phyloP scores from a whole-genome alignment of 2,329 filamentous ascomycete genomes.

The Colletotrichum agaves region DNA sequence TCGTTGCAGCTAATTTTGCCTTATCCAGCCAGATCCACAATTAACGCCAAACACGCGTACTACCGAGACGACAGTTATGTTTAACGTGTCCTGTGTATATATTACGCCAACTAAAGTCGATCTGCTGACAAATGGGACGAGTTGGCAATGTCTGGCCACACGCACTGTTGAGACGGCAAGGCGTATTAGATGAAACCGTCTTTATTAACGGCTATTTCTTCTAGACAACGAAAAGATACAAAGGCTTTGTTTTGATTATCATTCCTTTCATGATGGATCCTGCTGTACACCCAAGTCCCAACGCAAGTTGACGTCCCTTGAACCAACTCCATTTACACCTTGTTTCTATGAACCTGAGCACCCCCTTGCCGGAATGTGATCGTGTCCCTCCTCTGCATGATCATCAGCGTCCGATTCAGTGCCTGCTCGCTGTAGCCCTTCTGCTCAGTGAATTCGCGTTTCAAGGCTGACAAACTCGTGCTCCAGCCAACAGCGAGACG shows the following conservation, averaged over 20 bases:
- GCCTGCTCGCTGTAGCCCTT: conserved; percentile 90
- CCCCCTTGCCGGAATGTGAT: conserved; percentile 84
- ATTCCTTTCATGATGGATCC: conserved; percentile 33
- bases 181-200: too few relatives aligned
- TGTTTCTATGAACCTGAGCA: conserved; percentile 78
- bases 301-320: background rate
- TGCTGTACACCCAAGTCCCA: conserved; percentile 7
- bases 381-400: conserved; percentile 88
- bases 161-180: too few relatives aligned
- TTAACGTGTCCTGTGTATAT: too few relatives aligned
- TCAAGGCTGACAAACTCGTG: conserved; percentile 86
- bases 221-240: conserved; percentile 2
- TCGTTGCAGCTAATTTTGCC: conserved; percentile 18
- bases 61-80: too few relatives aligned
- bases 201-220: background rate
- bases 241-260: conserved; percentile 23
- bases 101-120: too few relatives aligned
- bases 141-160: too few relatives aligned
- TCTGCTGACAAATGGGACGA: too few relatives aligned
- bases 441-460: conserved; percentile 90
- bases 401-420: conserved; percentile 84
- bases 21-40: conserved; percentile 24
- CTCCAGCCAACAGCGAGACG: conserved; percentile 95
- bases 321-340: conserved; percentile 58
- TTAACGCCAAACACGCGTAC: background rate